A percentile compares a stretch with the other conserved stretches of the same genome.
These are phyloP conservation scores for Schizochytrium sp. DNA, from an alignment of 108 stramenopile genomes.

Conservation along the genomic window DNA sequence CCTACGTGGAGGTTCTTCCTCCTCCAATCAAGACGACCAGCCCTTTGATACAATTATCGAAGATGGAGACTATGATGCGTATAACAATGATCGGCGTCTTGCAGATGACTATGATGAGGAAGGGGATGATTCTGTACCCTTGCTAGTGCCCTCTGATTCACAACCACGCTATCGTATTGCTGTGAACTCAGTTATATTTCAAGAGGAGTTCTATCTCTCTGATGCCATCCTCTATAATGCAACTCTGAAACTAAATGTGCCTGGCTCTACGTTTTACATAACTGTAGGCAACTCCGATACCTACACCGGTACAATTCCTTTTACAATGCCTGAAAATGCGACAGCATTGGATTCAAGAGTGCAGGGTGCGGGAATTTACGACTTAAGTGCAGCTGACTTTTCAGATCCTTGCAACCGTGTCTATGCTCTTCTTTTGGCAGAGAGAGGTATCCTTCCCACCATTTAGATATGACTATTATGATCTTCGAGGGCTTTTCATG, in stretches of 20 bases:
- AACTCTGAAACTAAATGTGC: neutral
- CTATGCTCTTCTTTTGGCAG: neutral
- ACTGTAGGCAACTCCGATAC: neutral
- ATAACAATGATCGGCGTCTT: no score
- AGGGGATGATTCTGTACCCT: neutral
- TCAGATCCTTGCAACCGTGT: slow-evolving; percentile 18
- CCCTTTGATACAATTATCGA: no score
- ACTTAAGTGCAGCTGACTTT: neutral
- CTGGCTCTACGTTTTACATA: neutral
- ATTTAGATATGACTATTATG: no score
- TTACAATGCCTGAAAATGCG: neutral
- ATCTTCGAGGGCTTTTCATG: no score
- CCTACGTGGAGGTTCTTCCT: neutral
- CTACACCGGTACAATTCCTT: neutral
- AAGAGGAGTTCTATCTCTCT: neutral
- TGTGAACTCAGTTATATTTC: neutral
- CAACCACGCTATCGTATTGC: neutral
- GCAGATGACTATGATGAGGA: no score
- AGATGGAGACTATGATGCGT: no score
- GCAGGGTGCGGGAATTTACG: neutral
- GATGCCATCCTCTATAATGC: neutral
- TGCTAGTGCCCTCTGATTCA: neutral
- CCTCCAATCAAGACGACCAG: no score
- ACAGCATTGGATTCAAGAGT: neutral
- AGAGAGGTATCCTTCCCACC: no score